Base-by-base conservation (phyloP, 2,329 filamentous ascomycete genomes). In the Monilinia laxa region DNA sequence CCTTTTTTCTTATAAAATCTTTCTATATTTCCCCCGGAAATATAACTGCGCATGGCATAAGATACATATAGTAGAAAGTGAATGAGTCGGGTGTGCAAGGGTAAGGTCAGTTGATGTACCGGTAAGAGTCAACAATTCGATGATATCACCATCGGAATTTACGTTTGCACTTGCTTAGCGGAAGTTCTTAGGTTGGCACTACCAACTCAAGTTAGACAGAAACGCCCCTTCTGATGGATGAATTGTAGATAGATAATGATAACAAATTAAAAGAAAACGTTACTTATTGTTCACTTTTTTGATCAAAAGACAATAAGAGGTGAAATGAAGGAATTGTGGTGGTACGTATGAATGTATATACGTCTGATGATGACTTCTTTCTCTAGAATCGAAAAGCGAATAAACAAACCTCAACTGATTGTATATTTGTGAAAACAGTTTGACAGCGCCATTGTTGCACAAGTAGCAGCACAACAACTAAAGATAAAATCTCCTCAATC, bases 151-250 rank as follows among this genome's bases (percentile, higher is more conserved):
- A 60, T 51, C 45, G 28, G 40, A 51, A 62, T 62, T 45, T 25
- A 18, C 23, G 45, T 51, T 40, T 23, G 58, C 58, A 52, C 58
- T 62, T 62, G 58, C 45, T 51, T 62, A 62, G 58, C 58, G 45
- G n/a, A 20, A 51, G 47, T 5, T 45, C 40, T 59, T 59, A 59
- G 25, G 42, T n/a, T 35, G 42, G 52, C 35, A 35, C 16, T 59
- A 59, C 25, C 42, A 31, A 11, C 25, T 53, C 12, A 18, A 25
- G 28, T 35, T 47, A 25, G 57, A 23, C 42, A 49, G 28, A n/a
- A 49, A 47, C 25, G 20, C 2, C 20, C 40, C 18, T 11, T 59
- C 25, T 18, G 31, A 20, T 49, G 42, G 28, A 59, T 18, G 25
- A 35, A 31, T 47, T 23, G 25, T 10, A 20, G 57, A 59, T 59